A percentile compares a stretch with the other conserved stretches of the same genome.
phyloP scores from a whole-genome alignment of 495 filamentous ascomycete genomes.

The Penicillium chermesinum region DNA sequence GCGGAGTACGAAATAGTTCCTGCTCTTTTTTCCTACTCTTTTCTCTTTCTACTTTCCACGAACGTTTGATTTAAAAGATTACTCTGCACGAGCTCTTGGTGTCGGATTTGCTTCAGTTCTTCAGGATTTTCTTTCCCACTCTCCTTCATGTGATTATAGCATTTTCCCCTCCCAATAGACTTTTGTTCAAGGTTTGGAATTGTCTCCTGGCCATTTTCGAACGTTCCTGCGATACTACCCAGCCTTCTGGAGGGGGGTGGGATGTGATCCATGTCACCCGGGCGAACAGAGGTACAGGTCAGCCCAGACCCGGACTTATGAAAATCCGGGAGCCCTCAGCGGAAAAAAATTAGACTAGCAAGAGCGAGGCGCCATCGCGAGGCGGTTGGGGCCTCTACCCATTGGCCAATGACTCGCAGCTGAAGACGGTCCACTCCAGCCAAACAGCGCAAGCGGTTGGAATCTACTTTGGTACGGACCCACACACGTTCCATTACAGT shows the following conservation, averaged over 20 bases:
- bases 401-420: conserved; percentile 18
- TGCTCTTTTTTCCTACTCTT: too few species aligned
- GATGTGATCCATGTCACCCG: too few species aligned
- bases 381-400: background rate
- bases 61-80: conserved; percentile 25
- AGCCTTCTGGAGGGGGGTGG: background rate
- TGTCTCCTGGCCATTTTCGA: background rate
- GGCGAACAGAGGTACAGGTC: background rate
- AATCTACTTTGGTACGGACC: conserved; percentile 1
- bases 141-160: conserved; percentile 24
- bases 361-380: too few species aligned
- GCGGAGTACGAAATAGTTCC: conserved; percentile 14
- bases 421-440: conserved; percentile 10
- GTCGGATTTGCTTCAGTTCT: conserved; percentile 20
- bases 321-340: background rate
- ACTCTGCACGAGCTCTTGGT: conserved; percentile 31
- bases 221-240: background rate
- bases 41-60: conserved; percentile 16
- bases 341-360: too few species aligned
- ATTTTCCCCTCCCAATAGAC: conserved; percentile 29
- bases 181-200: conserved; percentile 8
- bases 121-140: conserved; percentile 17
- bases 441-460: conserved; percentile 12
- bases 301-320: background rate
- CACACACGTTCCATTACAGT: conserved; percentile 14